Evolutionary conservation across 345 rosid genomes (phyloP).

Genomic region (Arabidopsis thaliana): DNA sequence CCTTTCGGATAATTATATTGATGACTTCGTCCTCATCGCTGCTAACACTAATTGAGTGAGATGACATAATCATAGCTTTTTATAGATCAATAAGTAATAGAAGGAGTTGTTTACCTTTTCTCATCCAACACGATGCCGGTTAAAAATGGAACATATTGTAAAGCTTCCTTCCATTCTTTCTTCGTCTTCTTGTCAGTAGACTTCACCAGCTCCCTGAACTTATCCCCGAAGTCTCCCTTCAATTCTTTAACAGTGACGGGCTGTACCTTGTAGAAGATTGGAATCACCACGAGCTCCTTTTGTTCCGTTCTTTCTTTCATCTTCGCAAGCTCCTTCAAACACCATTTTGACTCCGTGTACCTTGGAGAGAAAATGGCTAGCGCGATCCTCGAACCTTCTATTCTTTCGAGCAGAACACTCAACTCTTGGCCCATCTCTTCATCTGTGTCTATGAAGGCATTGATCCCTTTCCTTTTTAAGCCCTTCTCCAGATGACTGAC

Average conservation of each 20-base stretch:
- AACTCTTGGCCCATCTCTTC: conserved; percentile 8
- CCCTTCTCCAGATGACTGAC: conserved; percentile 17
- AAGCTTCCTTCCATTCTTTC: conserved; percentile 2
- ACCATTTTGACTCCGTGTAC: conserved; percentile 29
- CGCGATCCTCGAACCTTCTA: conserved; percentile 17
- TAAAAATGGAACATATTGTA: neutral
- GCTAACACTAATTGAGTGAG: neutral
- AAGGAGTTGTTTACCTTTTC: neutral
- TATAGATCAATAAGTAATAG: neutral
- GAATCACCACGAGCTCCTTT: conserved; percentile 27
- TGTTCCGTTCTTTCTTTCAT: conserved; percentile 3
- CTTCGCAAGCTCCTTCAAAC: conserved; percentile 25
- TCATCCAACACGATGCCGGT: neutral
- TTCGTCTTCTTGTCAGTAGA: neutral
- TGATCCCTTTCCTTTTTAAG: conserved; percentile 8
- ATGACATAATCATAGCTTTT: neutral
- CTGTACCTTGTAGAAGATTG: conserved; percentile 28
- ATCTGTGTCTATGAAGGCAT: conserved; percentile 32
- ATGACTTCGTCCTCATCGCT: conserved; percentile 23
- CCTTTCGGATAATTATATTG: neutral
- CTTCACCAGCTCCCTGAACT: conserved; percentile 7
- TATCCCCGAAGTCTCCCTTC: conserved; percentile 16
- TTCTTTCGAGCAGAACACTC: conserved; percentile 4
- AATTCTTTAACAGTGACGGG: conserved; percentile 6
- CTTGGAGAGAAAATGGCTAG: conserved; percentile 6